Conservation (phyloP, 495 filamentous ascomycete genomes). For the Chaetomium tenue region DNA sequence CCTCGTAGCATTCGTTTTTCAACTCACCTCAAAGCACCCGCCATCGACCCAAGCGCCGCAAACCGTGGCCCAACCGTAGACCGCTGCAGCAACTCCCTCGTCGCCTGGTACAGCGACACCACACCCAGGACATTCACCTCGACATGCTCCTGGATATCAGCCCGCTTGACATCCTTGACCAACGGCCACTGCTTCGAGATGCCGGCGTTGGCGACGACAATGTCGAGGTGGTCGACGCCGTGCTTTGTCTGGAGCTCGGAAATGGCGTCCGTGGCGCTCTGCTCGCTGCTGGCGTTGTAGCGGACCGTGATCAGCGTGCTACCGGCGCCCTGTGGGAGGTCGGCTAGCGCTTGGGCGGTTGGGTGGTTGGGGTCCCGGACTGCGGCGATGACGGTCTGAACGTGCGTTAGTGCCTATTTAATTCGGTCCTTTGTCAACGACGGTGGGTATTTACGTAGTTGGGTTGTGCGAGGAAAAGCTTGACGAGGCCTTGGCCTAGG, state of each 20-base stretch:
- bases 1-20: too few species aligned
- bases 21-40: constrained; percentile 31
- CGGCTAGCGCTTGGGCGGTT: constrained; percentile 25
- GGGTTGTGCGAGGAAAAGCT: constrained; percentile 33
- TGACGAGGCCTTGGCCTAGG: constrained; percentile 31
- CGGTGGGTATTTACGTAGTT: constrained; percentile 23
- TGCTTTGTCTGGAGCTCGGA: constrained; percentile 21
- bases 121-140: constrained; percentile 32
- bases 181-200: constrained; percentile 31
- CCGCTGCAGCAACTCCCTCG: constrained; percentile 30
- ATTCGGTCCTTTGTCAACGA: too few species aligned
- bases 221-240: constrained; percentile 31
- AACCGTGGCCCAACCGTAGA: constrained; percentile 36
- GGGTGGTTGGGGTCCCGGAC: constrained; percentile 32
- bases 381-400: constrained; percentile 37
- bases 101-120: constrained; percentile 38
- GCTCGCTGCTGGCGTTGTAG: constrained; percentile 28
- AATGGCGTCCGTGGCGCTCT: constrained; percentile 22
- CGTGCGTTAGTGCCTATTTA: not conserved
- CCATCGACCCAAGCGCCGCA: constrained; percentile 36
- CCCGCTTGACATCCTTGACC: constrained; percentile 33
- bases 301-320: constrained; percentile 31
- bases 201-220: constrained; percentile 35
- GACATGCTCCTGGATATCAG: constrained; percentile 32
- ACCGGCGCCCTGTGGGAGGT: constrained; percentile 26